Percentiles rank a stretch among this genome's conserved stretches.
phyloP scores from a whole-genome alignment of 2,329 filamentous ascomycete genomes.

The Penicillium hesseltinei region DNA sequence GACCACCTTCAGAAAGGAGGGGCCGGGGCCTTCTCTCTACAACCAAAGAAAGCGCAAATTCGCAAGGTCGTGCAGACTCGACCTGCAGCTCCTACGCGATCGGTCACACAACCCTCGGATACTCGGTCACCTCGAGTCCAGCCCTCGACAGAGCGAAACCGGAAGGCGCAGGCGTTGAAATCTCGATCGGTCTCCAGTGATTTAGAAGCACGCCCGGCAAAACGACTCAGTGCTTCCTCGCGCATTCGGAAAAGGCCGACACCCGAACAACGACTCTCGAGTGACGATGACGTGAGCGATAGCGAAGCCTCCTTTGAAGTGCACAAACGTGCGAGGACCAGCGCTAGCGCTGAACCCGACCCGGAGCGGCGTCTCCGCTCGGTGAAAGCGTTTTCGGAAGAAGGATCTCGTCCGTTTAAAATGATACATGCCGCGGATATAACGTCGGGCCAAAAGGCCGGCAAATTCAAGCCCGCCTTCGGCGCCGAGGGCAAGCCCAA shows the following conservation, averaged over 20 bases:
- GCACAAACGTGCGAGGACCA: constrained; percentile 43
- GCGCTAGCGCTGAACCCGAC: constrained; percentile 45
- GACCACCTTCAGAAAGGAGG: constrained; percentile 47
- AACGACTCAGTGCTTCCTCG: constrained; percentile 32
- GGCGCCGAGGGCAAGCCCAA: constrained; percentile 44
- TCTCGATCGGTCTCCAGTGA: constrained; percentile 34
- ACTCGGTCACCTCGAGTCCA: constrained; percentile 20
- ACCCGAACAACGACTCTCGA: constrained; percentile 40
- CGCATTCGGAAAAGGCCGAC: constrained; percentile 40
- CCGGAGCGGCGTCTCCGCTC: constrained; percentile 46
- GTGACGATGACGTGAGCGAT: constrained; percentile 44
- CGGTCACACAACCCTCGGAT: constrained; percentile 27
- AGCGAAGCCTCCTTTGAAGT: constrained; percentile 43
- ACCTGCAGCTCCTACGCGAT: constrained; percentile 30
- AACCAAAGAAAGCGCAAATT: constrained; percentile 43
- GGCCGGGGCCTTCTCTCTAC: constrained; percentile 40
- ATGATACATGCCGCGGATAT: constrained; percentile 54
- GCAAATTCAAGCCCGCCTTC: constrained; percentile 54
- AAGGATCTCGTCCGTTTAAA: constrained; percentile 36
- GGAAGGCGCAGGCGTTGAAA: constrained; percentile 24
- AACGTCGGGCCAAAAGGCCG: constrained; percentile 42
- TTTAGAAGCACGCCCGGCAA: constrained; percentile 27
- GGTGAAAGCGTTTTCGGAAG: constrained; percentile 45
- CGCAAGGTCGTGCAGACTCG: constrained; percentile 43
- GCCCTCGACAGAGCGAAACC: constrained; percentile 22